Base-by-base conservation (phyloP, 129 eudicot genomes). In the Tanacetum coccineum region DNA sequence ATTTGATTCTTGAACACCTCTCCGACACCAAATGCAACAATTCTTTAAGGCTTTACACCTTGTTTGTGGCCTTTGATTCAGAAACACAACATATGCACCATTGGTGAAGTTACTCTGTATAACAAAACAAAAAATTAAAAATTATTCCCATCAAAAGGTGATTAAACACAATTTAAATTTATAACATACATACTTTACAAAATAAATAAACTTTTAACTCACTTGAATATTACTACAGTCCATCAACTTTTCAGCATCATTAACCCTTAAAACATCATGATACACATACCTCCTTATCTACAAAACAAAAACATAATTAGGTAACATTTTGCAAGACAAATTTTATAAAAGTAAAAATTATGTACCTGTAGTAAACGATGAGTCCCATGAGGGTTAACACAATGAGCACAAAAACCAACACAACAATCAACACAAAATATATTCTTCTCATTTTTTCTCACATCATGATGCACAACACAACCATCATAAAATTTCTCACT, bases 291-390 rank as follows among this genome's bases (percentile, higher is more conserved):
- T 85, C 48, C 96, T 78, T 78, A 86, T 84, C 98, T 92, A 74
- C 42, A 70, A 66, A 36, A 3, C 6, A 54, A 60, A 36, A 3
- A 13, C 0, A n/a, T 64, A 46, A 2, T 2, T 7, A 40, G 12
- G 3, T 49, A 25, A 22, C 25, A 73, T 20, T n/a, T n/a, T n/a
- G n/a, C n/a, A n/a, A n/a, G n/a, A n/a, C n/a, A n/a, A n/a, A n/a
- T n/a, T n/a, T n/a, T n/a, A n/a, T n/a, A n/a, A n/a, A n/a, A n/a
- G n/a, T n/a, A n/a, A n/a, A n/a, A n/a, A n/a, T n/a, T n/a, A n/a
- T n/a, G n/a, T n/a, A 91, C 97, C 94, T 91, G 94, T 12, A 92
- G 70, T 55, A 86, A 87, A 42, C 88, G 83, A 79, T 88, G 98
- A 6, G 90, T 78, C 62, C 71, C 74, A 36, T 92, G 98, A 55